Conservation (phyloP, 2,329 filamentous ascomycete species). For the Paraphoma sp. region DNA sequence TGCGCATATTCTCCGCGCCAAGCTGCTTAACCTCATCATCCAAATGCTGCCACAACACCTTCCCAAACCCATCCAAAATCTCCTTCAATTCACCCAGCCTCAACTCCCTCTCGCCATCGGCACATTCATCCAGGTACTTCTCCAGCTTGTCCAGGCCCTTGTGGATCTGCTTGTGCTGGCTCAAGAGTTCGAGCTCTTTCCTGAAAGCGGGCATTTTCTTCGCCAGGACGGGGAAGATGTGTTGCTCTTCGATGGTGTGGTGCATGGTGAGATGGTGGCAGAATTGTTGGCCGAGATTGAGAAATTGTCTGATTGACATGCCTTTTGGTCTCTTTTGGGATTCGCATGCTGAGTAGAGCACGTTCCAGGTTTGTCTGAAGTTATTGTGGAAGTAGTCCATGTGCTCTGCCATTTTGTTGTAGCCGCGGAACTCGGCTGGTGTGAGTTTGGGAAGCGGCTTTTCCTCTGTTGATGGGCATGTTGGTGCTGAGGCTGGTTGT, state of each 20-base stretch:
- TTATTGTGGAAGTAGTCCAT: slow-evolving; percentile 71
- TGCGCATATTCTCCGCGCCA: slow-evolving; percentile 85
- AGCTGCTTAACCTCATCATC: slow-evolving; percentile 83
- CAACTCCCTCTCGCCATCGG: slow-evolving; percentile 66
- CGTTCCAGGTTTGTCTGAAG: slow-evolving; percentile 66
- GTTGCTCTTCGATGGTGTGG: slow-evolving; percentile 81
- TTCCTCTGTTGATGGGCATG: slow-evolving; percentile 19
- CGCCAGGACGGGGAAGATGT: slow-evolving; percentile 81
- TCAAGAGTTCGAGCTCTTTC: slow-evolving; percentile 68
- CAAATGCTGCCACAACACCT: slow-evolving; percentile 81
- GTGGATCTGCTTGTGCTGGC: slow-evolving; percentile 82
- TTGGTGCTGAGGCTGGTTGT: background rate
- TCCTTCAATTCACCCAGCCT: slow-evolving; percentile 66
- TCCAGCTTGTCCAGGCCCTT: slow-evolving; percentile 72
- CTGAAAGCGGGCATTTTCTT: slow-evolving; percentile 80
- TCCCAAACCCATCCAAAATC: slow-evolving; percentile 79
- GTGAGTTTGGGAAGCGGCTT: slow-evolving; percentile 67
- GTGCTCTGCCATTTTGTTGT: slow-evolving; percentile 75
- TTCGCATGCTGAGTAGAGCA: slow-evolving; percentile 71
- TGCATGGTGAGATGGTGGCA: slow-evolving; percentile 74
- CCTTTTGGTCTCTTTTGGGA: slow-evolving; percentile 64
- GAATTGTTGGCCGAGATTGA: slow-evolving; percentile 73
- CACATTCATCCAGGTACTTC: slow-evolving; percentile 69
- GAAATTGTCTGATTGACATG: slow-evolving; percentile 73
- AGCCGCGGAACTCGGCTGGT: slow-evolving; percentile 69